Percentiles rank a stretch among this genome's conserved stretches.
These are phyloP conservation scores for Bassia scoparia DNA, from an alignment of 148 eudicot species.

Conservation along the genomic window DNA sequence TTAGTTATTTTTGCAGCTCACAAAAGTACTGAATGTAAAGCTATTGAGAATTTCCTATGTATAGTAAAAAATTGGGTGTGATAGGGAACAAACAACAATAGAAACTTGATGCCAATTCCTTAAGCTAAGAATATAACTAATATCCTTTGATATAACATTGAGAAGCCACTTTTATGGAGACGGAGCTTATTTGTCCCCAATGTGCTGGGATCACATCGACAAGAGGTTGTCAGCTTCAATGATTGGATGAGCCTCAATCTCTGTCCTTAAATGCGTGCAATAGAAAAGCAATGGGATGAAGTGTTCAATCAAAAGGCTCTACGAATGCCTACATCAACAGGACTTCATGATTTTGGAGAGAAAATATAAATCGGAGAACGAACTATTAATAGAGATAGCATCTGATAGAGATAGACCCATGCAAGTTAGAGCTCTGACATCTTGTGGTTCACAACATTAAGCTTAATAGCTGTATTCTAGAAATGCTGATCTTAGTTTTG, in stretches of 20 bases:
- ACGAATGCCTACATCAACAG: slow-evolving; percentile 31
- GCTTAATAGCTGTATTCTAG: slow-evolving; percentile 69
- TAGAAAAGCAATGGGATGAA: slow-evolving; percentile 20
- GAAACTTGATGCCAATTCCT: background rate
- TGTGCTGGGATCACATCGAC: slow-evolving; percentile 28
- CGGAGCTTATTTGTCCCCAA: slow-evolving; percentile 63
- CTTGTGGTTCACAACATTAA: slow-evolving; percentile 59
- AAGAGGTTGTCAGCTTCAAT: slow-evolving; percentile 50
- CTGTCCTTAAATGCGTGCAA: slow-evolving; percentile 40
- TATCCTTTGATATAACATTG: background rate
- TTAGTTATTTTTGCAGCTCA: background rate
- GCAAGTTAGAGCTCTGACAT: slow-evolving; percentile 67
- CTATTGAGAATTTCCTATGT: background rate
- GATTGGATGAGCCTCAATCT: slow-evolving; percentile 76
- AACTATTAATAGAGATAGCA: slow-evolving; percentile 30
- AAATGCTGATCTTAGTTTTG: background rate
- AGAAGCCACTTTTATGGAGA: slow-evolving; percentile 37
- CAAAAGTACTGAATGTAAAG: background rate
- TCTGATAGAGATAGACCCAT: slow-evolving; percentile 55
- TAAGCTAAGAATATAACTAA: background rate
- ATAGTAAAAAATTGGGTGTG: too few relatives aligned
- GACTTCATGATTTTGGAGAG: slow-evolving; percentile 49
- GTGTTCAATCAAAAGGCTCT: slow-evolving; percentile 32
- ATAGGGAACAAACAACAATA: background rate
- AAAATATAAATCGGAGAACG: slow-evolving; percentile 30